phyloP scores from a whole-genome alignment of 225 moss, liverwort and hornwort genomes.

The Pseudoscleropodium purum region DNA sequence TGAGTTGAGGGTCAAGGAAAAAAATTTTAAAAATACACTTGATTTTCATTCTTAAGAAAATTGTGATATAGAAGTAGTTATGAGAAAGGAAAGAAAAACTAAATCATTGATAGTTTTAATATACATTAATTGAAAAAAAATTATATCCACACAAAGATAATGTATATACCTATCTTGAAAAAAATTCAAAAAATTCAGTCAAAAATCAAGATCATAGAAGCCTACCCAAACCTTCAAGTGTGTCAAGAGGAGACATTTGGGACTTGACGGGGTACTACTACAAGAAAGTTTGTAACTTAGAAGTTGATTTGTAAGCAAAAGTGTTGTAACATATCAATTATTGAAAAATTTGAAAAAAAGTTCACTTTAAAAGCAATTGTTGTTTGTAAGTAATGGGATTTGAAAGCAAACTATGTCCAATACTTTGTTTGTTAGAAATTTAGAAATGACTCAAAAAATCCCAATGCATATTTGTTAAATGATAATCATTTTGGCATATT shows the following conservation, averaged over 20 bases:
- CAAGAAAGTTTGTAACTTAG: background rate
- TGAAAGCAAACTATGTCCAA: background rate
- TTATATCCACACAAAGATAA: background rate
- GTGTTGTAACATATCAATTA: background rate
- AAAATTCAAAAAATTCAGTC: background rate
- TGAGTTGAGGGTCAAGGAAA: background rate
- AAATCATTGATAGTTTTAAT: background rate
- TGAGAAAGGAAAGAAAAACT: background rate
- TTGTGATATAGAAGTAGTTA: background rate
- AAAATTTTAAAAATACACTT: background rate
- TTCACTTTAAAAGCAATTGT: background rate
- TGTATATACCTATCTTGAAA: background rate
- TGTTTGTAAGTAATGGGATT: background rate
- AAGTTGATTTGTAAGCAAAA: background rate
- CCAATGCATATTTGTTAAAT: background rate
- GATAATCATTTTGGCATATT: background rate
- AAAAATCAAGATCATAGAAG: background rate
- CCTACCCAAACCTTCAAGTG: background rate
- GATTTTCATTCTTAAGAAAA: background rate
- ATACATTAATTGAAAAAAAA: no score
- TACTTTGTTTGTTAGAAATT: background rate
- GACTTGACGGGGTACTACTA: background rate
- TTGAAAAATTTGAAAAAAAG: background rate
- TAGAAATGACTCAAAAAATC: background rate
- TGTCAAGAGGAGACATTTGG: rapidly evolving